Base-by-base conservation (phyloP, 1,284 basidiomycete genomes). In the Tremellales sp. region DNA sequence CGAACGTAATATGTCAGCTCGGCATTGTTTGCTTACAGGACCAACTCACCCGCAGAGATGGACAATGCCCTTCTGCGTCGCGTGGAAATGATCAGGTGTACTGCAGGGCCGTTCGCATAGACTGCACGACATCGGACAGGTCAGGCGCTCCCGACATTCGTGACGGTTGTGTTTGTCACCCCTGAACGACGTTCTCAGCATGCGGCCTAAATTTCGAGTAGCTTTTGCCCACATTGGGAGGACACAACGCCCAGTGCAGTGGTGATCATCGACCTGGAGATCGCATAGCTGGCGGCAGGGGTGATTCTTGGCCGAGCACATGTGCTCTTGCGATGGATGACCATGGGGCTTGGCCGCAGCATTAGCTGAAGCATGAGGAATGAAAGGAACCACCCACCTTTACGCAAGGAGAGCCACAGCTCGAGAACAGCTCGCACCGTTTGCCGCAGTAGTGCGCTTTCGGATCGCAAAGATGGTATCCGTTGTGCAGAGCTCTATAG, bases 1-100 rank as follows among this genome's bases (percentile, higher is more conserved):
- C n/a, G n/a, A n/a, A n/a, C n/a, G n/a, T n/a, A n/a, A n/a, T n/a
- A n/a, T n/a, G n/a, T n/a, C n/a, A n/a, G n/a, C n/a, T n/a, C n/a
- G n/a, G n/a, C n/a, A n/a, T n/a, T n/a, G n/a, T n/a, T n/a, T n/a
- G n/a, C n/a, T n/a, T n/a, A n/a, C n/a, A 18, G 43, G 42, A 35
- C 16, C 37, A 9, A 73, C 78, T 27, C 34, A 81, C 80, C 79
- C 81, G 72, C 81, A 83, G 16, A 83, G 72, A 66, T 83, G 81
- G n/a, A 75, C 51, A 0, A 73, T 70, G 14, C 51, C 55, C 0
- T 48, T 32, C 3, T 75, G 55, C 0, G 80, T 61, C 2, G 74
- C 79, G 53, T 83, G 81, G 42, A 83, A 66, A 62, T 83, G 81
- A 44, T 80, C 69, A 13, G 59, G 50, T 32, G 66, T 59, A 4